Conservation (phyloP, 2,329 filamentous ascomycete genomes). For the Exophiala calicioides region DNA sequence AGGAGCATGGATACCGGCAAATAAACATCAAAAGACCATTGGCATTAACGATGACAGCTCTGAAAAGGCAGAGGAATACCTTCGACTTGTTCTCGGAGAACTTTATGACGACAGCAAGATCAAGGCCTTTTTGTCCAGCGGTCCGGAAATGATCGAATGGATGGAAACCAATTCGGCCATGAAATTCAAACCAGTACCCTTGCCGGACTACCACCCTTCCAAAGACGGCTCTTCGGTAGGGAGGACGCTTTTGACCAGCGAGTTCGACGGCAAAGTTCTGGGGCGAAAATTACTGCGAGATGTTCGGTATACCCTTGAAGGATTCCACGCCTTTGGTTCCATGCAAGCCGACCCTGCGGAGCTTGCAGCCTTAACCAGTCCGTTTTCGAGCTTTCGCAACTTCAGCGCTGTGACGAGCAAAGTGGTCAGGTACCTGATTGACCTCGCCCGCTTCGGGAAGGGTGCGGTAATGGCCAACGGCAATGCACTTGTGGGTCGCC, state of each 20-base stretch:
- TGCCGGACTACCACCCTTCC: slow-evolving; percentile 14
- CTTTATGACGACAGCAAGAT: slow-evolving; percentile 5
- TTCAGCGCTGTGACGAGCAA: slow-evolving; percentile 4
- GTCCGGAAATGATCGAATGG: slow-evolving; percentile 9
- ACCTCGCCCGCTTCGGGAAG: slow-evolving; percentile 11
- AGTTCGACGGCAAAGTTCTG: slow-evolving; percentile 12
- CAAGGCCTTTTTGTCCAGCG: not conserved
- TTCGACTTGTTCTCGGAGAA: slow-evolving; percentile 9
- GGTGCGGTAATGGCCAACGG: slow-evolving; percentile 16
- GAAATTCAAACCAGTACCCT: slow-evolving; percentile 11
- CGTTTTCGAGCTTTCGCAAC: slow-evolving; percentile 7
- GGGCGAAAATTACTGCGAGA: slow-evolving; percentile 6
- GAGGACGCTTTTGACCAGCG: slow-evolving; percentile 8
- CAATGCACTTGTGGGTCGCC: slow-evolving; percentile 16
- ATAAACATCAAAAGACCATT: slow-evolving; percentile 21
- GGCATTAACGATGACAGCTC: slow-evolving; percentile 5
- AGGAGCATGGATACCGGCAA: slow-evolving; percentile 40
- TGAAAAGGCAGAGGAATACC: slow-evolving; percentile 9
- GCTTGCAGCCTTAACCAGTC: slow-evolving; percentile 6
- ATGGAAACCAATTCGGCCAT: slow-evolving; percentile 2
- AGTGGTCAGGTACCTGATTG: slow-evolving; percentile 2
- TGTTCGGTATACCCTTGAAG: slow-evolving; percentile 13
- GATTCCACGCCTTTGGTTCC: slow-evolving; percentile 14
- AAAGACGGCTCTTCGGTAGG: slow-evolving; percentile 10
- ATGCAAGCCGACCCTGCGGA: slow-evolving; percentile 17